Evolutionary conservation across 306 rosid genomes (phyloP).

Genomic region (Elaeagnus macrophylla): DNA sequence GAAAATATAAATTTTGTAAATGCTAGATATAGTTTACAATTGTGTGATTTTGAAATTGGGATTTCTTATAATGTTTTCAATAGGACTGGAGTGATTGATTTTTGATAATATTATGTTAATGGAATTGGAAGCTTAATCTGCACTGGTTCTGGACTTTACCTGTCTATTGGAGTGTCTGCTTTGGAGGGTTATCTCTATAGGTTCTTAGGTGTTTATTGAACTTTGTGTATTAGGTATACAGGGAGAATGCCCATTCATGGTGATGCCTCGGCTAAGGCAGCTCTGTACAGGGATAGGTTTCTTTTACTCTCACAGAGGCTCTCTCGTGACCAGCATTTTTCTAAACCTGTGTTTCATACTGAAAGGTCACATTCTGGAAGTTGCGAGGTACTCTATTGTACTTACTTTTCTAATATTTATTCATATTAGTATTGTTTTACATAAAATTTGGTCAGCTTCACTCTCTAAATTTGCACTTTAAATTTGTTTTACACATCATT

Average conservation of each 20-base stretch:
- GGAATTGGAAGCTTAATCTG: neutral
- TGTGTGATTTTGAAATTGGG: neutral
- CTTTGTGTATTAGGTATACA: slow-evolving; percentile 38
- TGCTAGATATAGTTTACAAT: neutral
- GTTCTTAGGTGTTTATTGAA: slow-evolving; percentile 5
- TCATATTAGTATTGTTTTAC: neutral
- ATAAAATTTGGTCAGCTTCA: neutral
- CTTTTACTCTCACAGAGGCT: slow-evolving; percentile 71
- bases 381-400: slow-evolving; percentile 57
- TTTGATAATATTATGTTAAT: neutral
- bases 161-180: neutral
- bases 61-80: neutral
- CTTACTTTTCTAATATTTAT: neutral
- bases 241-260: slow-evolving; percentile 62
- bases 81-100: neutral
- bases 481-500: neutral
- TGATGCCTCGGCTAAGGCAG: slow-evolving; percentile 62
- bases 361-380: slow-evolving; percentile 58
- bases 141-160: neutral
- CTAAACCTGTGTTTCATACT: slow-evolving; percentile 69
- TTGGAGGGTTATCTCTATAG: neutral
- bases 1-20: neutral
- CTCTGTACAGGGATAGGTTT: slow-evolving; percentile 70
- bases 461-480: neutral
- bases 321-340: slow-evolving; percentile 72